Evolutionary conservation across 2,329 filamentous ascomycete genomes (phyloP).

Genomic region (Karstenula rhodostoma): DNA sequence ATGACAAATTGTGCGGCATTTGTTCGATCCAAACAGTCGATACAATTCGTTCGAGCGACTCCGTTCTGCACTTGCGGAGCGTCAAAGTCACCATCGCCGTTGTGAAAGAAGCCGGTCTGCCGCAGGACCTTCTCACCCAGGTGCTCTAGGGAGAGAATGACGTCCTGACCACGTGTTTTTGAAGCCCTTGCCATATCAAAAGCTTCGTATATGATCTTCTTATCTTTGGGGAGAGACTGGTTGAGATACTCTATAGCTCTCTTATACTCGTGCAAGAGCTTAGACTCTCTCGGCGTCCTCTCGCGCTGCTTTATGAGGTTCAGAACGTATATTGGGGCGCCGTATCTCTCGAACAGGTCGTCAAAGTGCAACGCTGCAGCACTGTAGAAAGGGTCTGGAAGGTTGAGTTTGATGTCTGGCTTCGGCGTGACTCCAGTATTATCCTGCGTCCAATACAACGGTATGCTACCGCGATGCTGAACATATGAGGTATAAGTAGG

Average conservation of each 20-base stretch:
- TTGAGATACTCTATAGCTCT: conserved; percentile 91
- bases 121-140: conserved; percentile 89
- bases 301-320: conserved; percentile 90
- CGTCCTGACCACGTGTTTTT: conserved; percentile 89
- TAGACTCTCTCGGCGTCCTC: conserved; percentile 87
- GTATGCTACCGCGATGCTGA: conserved; percentile 95
- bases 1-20: conserved; percentile 99
- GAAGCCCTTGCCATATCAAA: conserved; percentile 99
- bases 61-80: conserved; percentile 83
- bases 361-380: conserved; percentile 95
- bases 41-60: conserved; percentile 94
- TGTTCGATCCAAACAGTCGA: conserved; percentile 95
- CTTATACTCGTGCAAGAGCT: conserved; percentile 86
- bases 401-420: conserved; percentile 91
- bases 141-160: conserved; percentile 87
- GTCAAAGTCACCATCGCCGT: conserved; percentile 75
- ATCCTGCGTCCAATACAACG: conserved; percentile 96
- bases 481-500: conserved; percentile 96
- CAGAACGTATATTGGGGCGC: conserved; percentile 87
- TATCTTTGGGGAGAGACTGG: conserved; percentile 83
- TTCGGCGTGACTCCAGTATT: conserved; percentile 95
- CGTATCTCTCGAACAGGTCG: conserved; percentile 91
- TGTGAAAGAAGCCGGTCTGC: conserved; percentile 93
- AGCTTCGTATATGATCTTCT: conserved; percentile 90
- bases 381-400: conserved; percentile 95